Base-by-base conservation (phyloP, 805 yeast genomes). In the Maudiozyma bulderi region DNA sequence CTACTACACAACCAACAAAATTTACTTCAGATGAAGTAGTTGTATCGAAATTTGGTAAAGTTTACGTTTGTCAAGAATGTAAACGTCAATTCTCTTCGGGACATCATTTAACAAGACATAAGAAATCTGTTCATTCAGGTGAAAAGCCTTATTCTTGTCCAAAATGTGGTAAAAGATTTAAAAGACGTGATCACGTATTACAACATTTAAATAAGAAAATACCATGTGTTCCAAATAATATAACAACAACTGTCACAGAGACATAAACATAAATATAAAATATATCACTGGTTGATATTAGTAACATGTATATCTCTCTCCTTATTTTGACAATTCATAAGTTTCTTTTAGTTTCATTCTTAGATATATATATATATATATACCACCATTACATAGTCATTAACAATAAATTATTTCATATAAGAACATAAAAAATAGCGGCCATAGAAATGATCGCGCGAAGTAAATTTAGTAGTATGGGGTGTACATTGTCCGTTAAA, bases 91-190 rank as follows among this genome's bases (percentile, higher is more conserved):
- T 66, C 46, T 64, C 68, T 1, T 65, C 69, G 1, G 70, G 70
- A 6, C 70, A 66, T 48, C 70, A 66, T 53, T 52, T 66, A 30
- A 66, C 70, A 37, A 62, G 70, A 45, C 70, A 66, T 50, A 66
- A 66, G 51, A 66, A 66, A 47, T 65, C 69, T 3, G 70, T 66
- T 31, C 70, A 66, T 52, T 65, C 69, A 2, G 69, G 68, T n/a
- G 68, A 65, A 45, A 66, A 66, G 47, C 68, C 69, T 1, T 65
- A 65, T 44, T 64, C 68, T 1, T 66, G 70, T 54, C 67, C 69
- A 8, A 62, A 66, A 44, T 66, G 70, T 55, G 69, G 69, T 11
- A 66, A 66, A 45, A 57, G 61, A 43, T 66, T 66, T 43, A 66
- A 66, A 47, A 65, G 70, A 55, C 57, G 69, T 40, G 70, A 66